Evolutionary conservation across 2,329 filamentous ascomycete genomes (phyloP), one percentile per base, ranked within the genome.

Genomic region (Aureobasidium uvarum): DNA sequence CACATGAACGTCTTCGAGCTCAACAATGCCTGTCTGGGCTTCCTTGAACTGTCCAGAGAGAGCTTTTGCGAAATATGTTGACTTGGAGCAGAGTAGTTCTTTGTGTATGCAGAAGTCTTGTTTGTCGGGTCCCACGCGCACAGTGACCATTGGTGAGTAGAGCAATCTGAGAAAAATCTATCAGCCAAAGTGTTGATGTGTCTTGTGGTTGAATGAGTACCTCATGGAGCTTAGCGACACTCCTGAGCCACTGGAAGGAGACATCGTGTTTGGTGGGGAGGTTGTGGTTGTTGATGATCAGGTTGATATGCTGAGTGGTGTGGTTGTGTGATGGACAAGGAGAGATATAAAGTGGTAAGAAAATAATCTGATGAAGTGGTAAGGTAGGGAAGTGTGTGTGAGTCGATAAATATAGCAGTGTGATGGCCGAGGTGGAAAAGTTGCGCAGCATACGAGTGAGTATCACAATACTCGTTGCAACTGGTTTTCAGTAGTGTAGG

Each of bases 51-150:
- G 8, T n/a, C 59, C 59, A 20, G 45, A 51, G 20, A 63, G 43
- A 10, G 59, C 59, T 45, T 23, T 63, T 5, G 14, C 23, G 46
- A 63, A 63, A 36, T 51, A 63, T 25, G 28, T 62, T 3, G 59
- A 62, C 1, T 31, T 14, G n/a, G 20, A 13, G 3, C 33, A 52
- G 11, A 62, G 28, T 23, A 51, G 0, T 1, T 33, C 46, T 28
- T 51, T 50, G 46, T 62, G 59, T 33, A 62, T 41, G 18, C 18
- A 28, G 43, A 62, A 62, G 5, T 62, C 43, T 18, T 50, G 41
- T 31, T 25, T 36, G n/a, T 25, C 43, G 28, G 58, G 31, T 2
- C 58, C 58, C 10, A 62, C 58, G 1, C 43, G 41, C 4, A 62
- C 31, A 18, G 58, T 62, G 41, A 62, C 13, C 13, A 50, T 50